phyloP scores from a whole-genome alignment of 73 alveolate genomes.

The Stentor roeselii region DNA sequence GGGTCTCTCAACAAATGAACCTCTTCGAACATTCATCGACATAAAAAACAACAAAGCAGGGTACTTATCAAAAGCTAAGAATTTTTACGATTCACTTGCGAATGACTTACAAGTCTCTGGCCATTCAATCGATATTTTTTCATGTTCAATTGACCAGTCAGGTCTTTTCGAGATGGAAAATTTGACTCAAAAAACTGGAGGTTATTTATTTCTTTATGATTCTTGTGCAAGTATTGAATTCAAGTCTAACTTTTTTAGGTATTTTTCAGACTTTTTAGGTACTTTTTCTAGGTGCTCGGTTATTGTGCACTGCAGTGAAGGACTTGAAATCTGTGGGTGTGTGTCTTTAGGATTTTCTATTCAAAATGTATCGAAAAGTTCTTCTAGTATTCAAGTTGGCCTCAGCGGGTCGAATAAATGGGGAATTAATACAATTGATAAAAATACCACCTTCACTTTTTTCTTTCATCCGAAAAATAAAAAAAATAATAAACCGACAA shows the following conservation, averaged over 20 bases:
- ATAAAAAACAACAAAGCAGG: conserved; percentile 58
- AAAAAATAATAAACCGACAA: conserved; percentile 48
- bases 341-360: conserved; percentile 83
- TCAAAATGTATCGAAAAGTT: conserved; percentile 62
- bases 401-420: conserved; percentile 86
- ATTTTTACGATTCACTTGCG: conserved; percentile 77
- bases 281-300: conserved; percentile 90
- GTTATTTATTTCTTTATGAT: conserved; percentile 96
- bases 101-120: conserved; percentile 77
- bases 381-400: conserved; percentile 77
- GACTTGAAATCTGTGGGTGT: conserved; percentile 87
- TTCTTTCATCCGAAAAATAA: conserved; percentile 73
- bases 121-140: conserved; percentile 88
- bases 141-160: conserved; percentile 83
- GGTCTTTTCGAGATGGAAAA: conserved; percentile 99
- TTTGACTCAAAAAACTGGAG: conserved; percentile 97
- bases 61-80: conserved; percentile 81
- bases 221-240: conserved; percentile 92
- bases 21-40: conserved; percentile 66
- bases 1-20: conserved; percentile 69
- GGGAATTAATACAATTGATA: conserved; percentile 84
- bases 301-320: conserved; percentile 78
- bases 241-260: conserved; percentile 9
- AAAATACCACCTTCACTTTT: conserved; percentile 74
- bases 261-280: conserved; percentile 74